Conservation (phyloP, 225 moss, liverwort and hornwort genomes). For the Pleurozium schreberi region DNA sequence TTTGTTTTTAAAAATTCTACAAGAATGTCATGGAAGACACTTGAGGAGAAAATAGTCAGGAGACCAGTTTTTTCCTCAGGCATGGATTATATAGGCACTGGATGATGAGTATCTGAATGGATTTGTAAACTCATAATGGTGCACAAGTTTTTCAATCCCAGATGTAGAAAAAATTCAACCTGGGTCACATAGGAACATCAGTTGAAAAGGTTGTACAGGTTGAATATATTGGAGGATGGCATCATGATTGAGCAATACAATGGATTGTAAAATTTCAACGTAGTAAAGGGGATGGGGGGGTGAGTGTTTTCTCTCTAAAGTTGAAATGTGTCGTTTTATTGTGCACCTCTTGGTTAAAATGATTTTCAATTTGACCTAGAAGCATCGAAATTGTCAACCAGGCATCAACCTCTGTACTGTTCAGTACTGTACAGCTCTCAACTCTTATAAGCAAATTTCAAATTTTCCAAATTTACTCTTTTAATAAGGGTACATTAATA, state of each 20-base stretch:
- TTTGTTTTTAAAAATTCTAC: background rate
- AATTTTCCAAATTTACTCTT: background rate
- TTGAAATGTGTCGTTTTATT: background rate
- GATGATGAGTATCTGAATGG: background rate
- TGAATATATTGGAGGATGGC: background rate
- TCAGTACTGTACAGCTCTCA: too few species aligned
- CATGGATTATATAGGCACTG: background rate
- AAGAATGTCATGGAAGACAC: background rate
- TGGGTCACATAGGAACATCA: fast-evolving
- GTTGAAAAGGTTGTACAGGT: background rate
- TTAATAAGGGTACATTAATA: too few species aligned
- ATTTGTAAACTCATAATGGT: too few species aligned
- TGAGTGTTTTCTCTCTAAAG: background rate
- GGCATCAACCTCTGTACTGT: fast-evolving
- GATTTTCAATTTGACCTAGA: background rate
- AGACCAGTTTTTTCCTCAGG: too few species aligned
- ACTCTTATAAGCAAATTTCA: background rate
- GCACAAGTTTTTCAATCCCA: background rate
- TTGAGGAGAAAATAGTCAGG: too few species aligned
- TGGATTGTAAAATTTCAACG: background rate
- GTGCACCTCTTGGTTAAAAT: too few species aligned
- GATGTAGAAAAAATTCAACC: background rate
- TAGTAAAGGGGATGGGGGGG: too few species aligned
- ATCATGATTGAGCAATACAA: background rate
- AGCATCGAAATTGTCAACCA: background rate